phyloP scores from a whole-genome alignment of 176 grass and related monocot species.

The Triticum turgidum region DNA sequence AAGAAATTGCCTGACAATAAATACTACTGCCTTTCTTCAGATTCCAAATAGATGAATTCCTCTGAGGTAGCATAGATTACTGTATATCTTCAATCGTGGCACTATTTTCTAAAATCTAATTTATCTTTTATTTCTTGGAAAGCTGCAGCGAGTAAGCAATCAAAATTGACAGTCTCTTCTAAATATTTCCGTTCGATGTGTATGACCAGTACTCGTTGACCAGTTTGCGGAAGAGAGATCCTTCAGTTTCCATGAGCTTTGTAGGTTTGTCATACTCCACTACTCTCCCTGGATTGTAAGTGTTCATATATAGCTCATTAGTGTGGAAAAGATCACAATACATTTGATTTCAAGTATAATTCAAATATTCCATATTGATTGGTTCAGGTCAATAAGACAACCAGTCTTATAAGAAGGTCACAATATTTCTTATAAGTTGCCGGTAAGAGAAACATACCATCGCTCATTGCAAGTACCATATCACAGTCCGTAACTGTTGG shows the following conservation, averaged over 20 bases:
- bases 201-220: slow-evolving; percentile 29
- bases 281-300: slow-evolving; percentile 42
- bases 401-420: too few relatives aligned
- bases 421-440: not conserved
- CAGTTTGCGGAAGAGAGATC: slow-evolving; percentile 39
- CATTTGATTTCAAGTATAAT: not conserved
- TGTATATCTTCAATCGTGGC: not conserved
- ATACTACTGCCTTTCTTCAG: not conserved
- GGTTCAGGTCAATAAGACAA: too few relatives aligned
- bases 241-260: slow-evolving; percentile 78
- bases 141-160: not conserved
- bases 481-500: slow-evolving; percentile 87
- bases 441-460: slow-evolving; percentile 46
- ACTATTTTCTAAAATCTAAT: not conserved
- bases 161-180: not conserved
- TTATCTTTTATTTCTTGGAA: not conserved
- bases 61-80: not conserved
- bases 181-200: slow-evolving; percentile 41
- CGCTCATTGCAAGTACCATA: slow-evolving; percentile 80
- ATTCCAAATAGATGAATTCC: not conserved
- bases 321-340: not conserved
- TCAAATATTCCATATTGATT: too few relatives aligned
- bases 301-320: not conserved
- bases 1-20: not conserved
- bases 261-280: slow-evolving; percentile 68